A percentile compares a stretch with the other conserved stretches of the same genome.
phyloP scores from a whole-genome alignment of 2,329 filamentous ascomycete species.

The Exophiala aquamarina region DNA sequence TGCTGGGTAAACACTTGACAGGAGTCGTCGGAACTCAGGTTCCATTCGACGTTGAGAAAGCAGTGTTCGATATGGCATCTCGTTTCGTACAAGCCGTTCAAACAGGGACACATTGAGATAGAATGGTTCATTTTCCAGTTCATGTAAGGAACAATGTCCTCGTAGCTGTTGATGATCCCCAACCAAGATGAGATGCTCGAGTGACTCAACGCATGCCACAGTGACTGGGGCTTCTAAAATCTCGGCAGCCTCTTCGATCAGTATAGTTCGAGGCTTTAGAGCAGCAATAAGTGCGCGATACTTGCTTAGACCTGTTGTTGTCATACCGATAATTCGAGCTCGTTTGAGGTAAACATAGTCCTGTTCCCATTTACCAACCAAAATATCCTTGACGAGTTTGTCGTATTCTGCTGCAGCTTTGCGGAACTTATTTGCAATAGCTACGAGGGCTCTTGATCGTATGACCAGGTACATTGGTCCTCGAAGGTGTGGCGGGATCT shows the following conservation, averaged over 20 bases:
- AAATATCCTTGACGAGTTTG: slow-evolving; percentile 51
- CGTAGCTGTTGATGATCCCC: slow-evolving; percentile 81
- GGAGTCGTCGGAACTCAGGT: slow-evolving; percentile 63
- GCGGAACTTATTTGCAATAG: slow-evolving; percentile 50
- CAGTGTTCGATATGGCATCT: slow-evolving; percentile 64
- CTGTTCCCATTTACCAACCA: slow-evolving; percentile 58
- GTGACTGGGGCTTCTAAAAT: slow-evolving; percentile 61
- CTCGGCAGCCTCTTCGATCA: slow-evolving; percentile 81
- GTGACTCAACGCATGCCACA: slow-evolving; percentile 59
- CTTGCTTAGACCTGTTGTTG: slow-evolving; percentile 78
- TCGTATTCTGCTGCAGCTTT: slow-evolving; percentile 52
- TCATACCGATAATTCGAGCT: slow-evolving; percentile 64
- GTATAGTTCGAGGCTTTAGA: slow-evolving; percentile 64
- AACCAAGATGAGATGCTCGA: slow-evolving; percentile 67
- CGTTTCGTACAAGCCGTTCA: slow-evolving; percentile 69
- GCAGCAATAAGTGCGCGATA: slow-evolving; percentile 70
- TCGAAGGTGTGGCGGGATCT: slow-evolving; percentile 56
- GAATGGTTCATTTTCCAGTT: slow-evolving; percentile 61
- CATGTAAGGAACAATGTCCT: slow-evolving; percentile 62
- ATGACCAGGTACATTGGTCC: slow-evolving; percentile 68
- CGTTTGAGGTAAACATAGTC: slow-evolving; percentile 63
- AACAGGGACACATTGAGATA: slow-evolving; percentile 75
- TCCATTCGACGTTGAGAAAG: slow-evolving; percentile 71
- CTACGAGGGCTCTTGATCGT: slow-evolving; percentile 54
- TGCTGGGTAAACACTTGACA: slow-evolving; percentile 62